phyloP scores from a whole-genome alignment of 23 red algal genomes.

The Gracilaria gracilis region DNA sequence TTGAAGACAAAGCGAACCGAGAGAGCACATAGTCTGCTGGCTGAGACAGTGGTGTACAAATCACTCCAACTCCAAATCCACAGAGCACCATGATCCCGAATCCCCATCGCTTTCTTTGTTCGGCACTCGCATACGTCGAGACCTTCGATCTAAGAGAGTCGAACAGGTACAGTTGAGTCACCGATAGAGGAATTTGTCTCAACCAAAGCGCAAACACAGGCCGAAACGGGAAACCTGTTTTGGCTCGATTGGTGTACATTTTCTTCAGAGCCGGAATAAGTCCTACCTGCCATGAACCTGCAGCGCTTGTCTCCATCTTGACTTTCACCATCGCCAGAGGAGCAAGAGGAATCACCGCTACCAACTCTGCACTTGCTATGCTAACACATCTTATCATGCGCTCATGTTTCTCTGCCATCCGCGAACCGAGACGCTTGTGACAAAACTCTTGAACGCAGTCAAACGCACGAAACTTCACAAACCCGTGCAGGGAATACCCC shows the following conservation, averaged over 20 bases:
- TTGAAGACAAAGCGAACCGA: background rate
- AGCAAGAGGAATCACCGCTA: slow-evolving; percentile 4
- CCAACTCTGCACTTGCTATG: background rate
- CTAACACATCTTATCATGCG: background rate
- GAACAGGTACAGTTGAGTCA: background rate
- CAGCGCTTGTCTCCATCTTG: background rate
- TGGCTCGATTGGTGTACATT: slow-evolving; percentile 5
- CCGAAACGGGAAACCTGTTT: slow-evolving; percentile 1
- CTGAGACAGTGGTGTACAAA: background rate
- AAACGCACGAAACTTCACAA: background rate
- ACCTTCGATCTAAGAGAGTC: background rate
- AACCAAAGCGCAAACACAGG: background rate
- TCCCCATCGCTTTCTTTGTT: background rate
- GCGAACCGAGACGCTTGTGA: background rate
- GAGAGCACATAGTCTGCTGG: slow-evolving; percentile 17
- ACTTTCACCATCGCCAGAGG: slow-evolving; percentile 15
- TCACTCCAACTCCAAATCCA: background rate
- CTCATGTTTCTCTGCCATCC: background rate
- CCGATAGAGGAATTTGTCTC: background rate
- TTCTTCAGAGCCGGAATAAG: background rate
- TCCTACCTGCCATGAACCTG: background rate
- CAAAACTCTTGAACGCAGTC: background rate
- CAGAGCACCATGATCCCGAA: background rate
- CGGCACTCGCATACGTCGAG: background rate
- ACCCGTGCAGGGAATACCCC: slow-evolving; percentile 1